These are phyloP conservation scores for Rosa lucieae DNA, from an alignment of 306 rosid species.

Conservation along the genomic window DNA sequence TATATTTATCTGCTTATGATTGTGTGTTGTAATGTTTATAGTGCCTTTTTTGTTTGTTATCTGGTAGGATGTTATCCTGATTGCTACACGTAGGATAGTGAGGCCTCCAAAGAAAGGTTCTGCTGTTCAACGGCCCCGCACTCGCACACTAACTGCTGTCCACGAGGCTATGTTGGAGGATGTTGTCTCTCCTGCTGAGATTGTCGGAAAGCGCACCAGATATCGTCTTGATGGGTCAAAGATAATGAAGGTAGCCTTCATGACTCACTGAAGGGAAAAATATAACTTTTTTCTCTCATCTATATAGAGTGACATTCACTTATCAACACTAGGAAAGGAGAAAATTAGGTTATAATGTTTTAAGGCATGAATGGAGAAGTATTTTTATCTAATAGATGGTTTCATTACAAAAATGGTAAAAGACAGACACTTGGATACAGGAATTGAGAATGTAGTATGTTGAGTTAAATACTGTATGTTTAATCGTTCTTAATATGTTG, in stretches of 20 bases:
- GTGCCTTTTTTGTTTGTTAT: not conserved
- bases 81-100: constrained; percentile 67
- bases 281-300: not conserved
- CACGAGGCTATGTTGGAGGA: constrained; percentile 75
- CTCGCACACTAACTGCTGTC: constrained; percentile 70
- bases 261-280: not conserved
- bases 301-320: not conserved
- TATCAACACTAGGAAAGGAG: no score
- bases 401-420: not conserved
- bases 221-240: constrained; percentile 69
- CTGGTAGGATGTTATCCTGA: constrained; percentile 58
- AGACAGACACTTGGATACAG: not conserved
- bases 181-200: constrained; percentile 71
- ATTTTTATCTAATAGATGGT: not conserved
- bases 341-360: not conserved
- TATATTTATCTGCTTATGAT: not conserved
- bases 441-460: not conserved
- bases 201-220: constrained; percentile 67
- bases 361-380: not conserved
- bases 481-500: not conserved
- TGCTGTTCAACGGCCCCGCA: constrained; percentile 65
- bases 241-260: constrained; percentile 49
- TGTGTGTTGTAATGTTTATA: not conserved
- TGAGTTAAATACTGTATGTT: not conserved
- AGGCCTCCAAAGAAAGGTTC: constrained; percentile 86